Percentiles rank a stretch among this genome's conserved stretches.
Evolutionary conservation across 139 green algal genomes (phyloP).

Genomic region (Coelastrella sp.): DNA sequence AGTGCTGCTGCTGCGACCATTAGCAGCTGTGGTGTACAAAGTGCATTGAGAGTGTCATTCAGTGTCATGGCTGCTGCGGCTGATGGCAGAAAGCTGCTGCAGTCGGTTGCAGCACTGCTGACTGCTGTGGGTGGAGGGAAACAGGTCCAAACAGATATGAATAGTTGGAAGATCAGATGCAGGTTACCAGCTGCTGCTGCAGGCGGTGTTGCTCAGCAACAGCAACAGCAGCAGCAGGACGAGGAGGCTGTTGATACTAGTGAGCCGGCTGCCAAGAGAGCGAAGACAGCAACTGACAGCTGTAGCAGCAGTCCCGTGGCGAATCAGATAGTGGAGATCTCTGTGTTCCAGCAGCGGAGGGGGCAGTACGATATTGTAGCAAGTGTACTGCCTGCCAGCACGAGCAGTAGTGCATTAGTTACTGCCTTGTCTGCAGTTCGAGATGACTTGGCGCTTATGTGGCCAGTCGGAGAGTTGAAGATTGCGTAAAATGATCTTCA

Average conservation of each 20-base stretch:
- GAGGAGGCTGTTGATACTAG: neutral
- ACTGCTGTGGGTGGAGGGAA: neutral
- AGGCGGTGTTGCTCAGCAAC: neutral
- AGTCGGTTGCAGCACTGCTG: conserved; percentile 33
- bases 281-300: neutral
- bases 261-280: neutral
- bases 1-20: neutral
- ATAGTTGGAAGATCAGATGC: neutral
- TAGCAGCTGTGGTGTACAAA: neutral
- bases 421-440: neutral
- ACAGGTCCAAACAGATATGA: neutral
- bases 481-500: no score
- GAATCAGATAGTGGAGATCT: neutral
- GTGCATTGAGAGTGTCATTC: neutral
- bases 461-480: neutral
- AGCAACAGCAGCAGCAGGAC: conserved; percentile 14
- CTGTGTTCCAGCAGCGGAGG: conserved; percentile 19
- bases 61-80: neutral
- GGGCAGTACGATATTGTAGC: neutral
- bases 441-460: conserved; percentile 25
- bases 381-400: neutral
- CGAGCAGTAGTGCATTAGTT: neutral
- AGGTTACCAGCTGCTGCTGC: neutral
- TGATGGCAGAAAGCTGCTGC: conserved; percentile 34
- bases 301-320: neutral